Evolutionary conservation across 2,329 filamentous ascomycete species (phyloP).

Genomic region (Trichoderma endophyticum): DNA sequence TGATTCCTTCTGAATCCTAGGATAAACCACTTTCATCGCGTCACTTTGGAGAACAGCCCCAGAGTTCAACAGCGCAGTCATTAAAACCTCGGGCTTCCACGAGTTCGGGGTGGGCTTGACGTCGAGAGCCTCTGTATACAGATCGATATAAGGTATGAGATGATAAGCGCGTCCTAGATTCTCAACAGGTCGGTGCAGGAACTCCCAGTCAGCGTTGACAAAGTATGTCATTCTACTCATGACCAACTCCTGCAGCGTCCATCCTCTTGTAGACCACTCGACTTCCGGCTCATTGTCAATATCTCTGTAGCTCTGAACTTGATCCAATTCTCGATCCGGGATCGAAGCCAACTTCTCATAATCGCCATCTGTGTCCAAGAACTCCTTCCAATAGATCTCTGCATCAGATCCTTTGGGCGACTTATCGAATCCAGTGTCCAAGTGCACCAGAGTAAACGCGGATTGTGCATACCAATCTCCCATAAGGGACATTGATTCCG

Average conservation of each 20-base stretch:
- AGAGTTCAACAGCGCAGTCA: slow-evolving; percentile 6
- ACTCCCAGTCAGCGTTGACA: slow-evolving; percentile 7
- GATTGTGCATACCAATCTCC: slow-evolving; percentile 18
- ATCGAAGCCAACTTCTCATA: background rate
- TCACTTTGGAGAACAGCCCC: background rate
- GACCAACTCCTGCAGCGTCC: slow-evolving; percentile 7
- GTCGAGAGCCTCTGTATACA: background rate
- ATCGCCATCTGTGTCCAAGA: slow-evolving; percentile 1
- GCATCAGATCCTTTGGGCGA: background rate
- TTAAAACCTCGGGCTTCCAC: background rate
- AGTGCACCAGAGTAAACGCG: slow-evolving; percentile 11
- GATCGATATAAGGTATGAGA: background rate
- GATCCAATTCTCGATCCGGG: background rate
- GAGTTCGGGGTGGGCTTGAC: background rate
- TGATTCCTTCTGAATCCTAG: background rate
- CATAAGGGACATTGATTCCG: slow-evolving; percentile 18
- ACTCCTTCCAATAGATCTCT: slow-evolving; percentile 1
- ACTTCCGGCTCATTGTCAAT: background rate
- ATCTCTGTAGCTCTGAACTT: background rate
- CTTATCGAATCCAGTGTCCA: background rate
- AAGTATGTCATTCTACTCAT: slow-evolving; percentile 10
- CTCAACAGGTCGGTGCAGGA: background rate
- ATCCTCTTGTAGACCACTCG: slow-evolving; percentile 10
- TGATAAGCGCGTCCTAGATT: background rate
- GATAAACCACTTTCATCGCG: background rate